These are phyloP conservation scores for Calonectria ilicicola DNA, from an alignment of 2,329 filamentous ascomycete genomes.

Conservation along the genomic window DNA sequence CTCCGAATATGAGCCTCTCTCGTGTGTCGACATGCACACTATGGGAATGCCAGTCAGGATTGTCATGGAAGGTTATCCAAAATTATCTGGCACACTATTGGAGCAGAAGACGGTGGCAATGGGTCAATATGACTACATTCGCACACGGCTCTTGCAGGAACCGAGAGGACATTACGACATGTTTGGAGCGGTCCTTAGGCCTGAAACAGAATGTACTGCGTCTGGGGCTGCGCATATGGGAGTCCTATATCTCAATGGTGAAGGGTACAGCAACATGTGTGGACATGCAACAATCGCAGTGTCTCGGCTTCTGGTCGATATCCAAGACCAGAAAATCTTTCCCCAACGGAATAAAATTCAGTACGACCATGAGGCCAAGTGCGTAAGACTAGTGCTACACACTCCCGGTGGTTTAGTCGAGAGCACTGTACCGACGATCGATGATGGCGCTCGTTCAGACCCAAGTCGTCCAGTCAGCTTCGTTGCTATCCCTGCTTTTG, in stretches of 20 bases:
- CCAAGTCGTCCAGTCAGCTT: conserved; percentile 1
- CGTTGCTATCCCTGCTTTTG: background rate
- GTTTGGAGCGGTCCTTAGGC: conserved; percentile 9
- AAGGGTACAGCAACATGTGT: conserved; percentile 19
- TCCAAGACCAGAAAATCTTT: background rate
- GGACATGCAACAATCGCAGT: conserved; percentile 16
- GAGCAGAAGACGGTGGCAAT: conserved; percentile 1
- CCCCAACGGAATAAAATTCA: background rate
- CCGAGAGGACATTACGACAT: conserved; percentile 16
- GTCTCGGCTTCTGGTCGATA: background rate
- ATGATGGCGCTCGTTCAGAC: background rate
- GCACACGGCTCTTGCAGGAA: background rate
- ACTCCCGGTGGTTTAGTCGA: conserved; percentile 8
- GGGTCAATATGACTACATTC: background rate
- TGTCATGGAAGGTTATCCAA: conserved; percentile 2
- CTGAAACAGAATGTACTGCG: background rate
- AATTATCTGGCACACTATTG: background rate
- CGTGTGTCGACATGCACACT: conserved; percentile 16
- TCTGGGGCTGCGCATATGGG: conserved; percentile 20
- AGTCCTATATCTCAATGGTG: conserved; percentile 1
- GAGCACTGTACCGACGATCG: background rate
- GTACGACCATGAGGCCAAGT: background rate
- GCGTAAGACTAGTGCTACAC: background rate
- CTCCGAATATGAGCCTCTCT: background rate
- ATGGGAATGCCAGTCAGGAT: conserved; percentile 9